Evolutionary conservation across 192 early-diverging fungal genomes (phyloP).

Genomic region (Jimgerdemannia flammicorona): DNA sequence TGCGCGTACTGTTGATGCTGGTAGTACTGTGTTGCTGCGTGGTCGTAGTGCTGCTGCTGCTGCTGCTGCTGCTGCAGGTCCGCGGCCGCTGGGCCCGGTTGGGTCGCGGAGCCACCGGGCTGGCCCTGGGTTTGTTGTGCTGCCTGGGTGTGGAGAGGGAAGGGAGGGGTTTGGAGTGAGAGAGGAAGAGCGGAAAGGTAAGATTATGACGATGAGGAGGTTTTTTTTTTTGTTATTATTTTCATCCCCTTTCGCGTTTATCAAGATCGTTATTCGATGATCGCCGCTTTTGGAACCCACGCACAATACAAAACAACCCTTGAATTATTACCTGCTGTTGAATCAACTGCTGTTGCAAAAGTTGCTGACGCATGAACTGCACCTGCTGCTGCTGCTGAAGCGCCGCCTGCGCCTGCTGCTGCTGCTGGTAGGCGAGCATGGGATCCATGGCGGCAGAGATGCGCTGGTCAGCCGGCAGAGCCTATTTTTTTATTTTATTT

Average conservation of each 20-base stretch:
- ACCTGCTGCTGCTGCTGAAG: background rate
- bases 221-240: no score
- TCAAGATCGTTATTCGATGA: background rate
- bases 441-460: background rate
- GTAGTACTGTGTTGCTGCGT: background rate
- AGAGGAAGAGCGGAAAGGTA: background rate
- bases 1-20: background rate
- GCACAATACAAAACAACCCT: background rate
- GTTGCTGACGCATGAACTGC: background rate
- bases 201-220: background rate
- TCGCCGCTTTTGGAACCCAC: background rate
- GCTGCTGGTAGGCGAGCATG: conserved; percentile 18
- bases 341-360: background rate
- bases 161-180: background rate
- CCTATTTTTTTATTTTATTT: background rate
- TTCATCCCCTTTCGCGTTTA: background rate
- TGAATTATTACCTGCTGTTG: background rate
- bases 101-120: conserved; percentile 1
- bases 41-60: background rate
- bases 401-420: conserved; percentile 27
- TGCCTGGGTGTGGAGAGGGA: conserved; percentile 10
- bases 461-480: background rate
- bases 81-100: background rate
- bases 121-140: conserved; percentile 32
- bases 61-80: background rate